Conservation (phyloP, 805 yeast genomes). For the Metschnikowia bowlesiae region DNA sequence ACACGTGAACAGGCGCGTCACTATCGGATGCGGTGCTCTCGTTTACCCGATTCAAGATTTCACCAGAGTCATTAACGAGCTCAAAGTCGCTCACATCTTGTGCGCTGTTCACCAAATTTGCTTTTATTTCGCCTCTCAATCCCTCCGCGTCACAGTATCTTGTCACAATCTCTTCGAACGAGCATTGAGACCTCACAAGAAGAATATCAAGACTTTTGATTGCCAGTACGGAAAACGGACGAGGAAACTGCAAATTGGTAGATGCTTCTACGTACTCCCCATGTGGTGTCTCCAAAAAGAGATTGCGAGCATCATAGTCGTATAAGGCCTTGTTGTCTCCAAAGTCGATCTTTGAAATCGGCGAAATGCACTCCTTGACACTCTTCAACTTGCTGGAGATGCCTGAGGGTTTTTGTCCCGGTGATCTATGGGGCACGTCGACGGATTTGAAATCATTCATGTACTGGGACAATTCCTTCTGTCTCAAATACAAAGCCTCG, state of each 20-base stretch:
- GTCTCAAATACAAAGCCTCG: constrained; percentile 4
- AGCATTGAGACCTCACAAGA: constrained; percentile 26
- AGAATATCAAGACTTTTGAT: constrained; percentile 32
- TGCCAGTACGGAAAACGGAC: constrained; percentile 29
- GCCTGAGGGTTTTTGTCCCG: background rate
- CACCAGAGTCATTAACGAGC: background rate
- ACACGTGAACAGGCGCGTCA: constrained; percentile 1
- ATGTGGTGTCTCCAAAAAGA: constrained; percentile 1
- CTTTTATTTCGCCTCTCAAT: background rate
- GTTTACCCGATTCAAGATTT: background rate
- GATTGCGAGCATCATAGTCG: background rate
- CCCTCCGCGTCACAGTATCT: constrained; percentile 18
- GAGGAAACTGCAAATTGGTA: constrained; percentile 23
- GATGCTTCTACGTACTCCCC: background rate
- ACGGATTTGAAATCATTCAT: background rate
- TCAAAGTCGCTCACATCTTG: background rate
- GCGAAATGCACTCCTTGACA: constrained; percentile 1
- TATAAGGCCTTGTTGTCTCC: background rate
- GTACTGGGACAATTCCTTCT: constrained; percentile 1
- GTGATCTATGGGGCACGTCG: background rate
- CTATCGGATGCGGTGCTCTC: constrained; percentile 1
- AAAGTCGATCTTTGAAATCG: background rate
- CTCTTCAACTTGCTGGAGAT: background rate
- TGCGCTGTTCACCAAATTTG: background rate
- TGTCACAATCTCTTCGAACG: constrained; percentile 23